Evolutionary conservation across 352 stramenopile species (phyloP).

Genomic region (Globisporangium carolinianum): DNA sequence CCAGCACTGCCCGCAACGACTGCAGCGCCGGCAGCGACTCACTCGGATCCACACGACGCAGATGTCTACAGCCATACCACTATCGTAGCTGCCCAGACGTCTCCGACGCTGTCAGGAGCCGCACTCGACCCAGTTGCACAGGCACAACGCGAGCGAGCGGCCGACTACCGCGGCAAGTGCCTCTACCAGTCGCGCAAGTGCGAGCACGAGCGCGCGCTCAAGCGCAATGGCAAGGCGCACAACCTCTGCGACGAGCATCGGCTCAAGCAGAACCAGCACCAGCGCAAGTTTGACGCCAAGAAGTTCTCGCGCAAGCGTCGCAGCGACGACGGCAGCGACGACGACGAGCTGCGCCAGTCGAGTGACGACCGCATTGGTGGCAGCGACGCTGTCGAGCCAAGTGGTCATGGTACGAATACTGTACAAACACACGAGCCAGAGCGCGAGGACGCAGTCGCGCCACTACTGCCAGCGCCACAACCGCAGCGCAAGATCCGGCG

Average conservation of each 20-base stretch:
- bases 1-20: neutral
- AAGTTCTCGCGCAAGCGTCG: conserved; percentile 56
- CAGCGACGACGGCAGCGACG: conserved; percentile 8
- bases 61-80: neutral
- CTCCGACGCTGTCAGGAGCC: neutral
- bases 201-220: conserved; percentile 73
- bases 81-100: too few species aligned
- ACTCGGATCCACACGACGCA: neutral
- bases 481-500: conserved; percentile 13
- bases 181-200: conserved; percentile 76
- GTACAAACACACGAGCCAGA: neutral
- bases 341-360: conserved; percentile 2
- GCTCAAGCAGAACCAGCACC: conserved; percentile 74
- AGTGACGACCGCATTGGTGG: neutral
- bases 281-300: conserved; percentile 79
- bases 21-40: neutral
- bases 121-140: neutral
- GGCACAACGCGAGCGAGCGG: neutral
- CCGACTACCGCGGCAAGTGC: conserved; percentile 54
- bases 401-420: too few species aligned
- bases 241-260: conserved; percentile 77
- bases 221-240: conserved; percentile 71
- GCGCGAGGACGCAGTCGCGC: neutral
- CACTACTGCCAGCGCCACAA: neutral
- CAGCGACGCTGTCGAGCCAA: neutral